Percentiles rank a stretch among this genome's conserved stretches.
phyloP scores from a whole-genome alignment of 2,329 filamentous ascomycete genomes.

The Epichloe elymi region DNA sequence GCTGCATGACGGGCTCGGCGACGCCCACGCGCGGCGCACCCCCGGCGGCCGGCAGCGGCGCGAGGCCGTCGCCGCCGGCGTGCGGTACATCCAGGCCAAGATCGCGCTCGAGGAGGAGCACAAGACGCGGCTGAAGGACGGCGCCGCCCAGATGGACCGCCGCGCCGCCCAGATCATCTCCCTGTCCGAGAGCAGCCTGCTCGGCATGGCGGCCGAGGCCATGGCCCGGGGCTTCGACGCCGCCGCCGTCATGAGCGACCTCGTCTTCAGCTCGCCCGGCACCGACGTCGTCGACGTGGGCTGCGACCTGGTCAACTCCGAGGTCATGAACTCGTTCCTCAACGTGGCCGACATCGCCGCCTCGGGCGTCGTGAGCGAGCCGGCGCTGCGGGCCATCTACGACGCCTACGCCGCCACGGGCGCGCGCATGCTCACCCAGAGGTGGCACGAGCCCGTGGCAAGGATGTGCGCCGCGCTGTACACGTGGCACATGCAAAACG shows the following conservation, averaged over 20 bases:
- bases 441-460: slow-evolving; percentile 19
- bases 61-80: slow-evolving; percentile 7
- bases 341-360: slow-evolving; percentile 9
- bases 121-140: not conserved
- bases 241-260: slow-evolving; percentile 10
- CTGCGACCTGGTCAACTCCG: slow-evolving; percentile 10
- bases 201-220: slow-evolving; percentile 11
- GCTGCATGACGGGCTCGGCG: slow-evolving; percentile 7
- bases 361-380: slow-evolving; percentile 10
- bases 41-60: slow-evolving; percentile 8
- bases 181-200: slow-evolving; percentile 11
- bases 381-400: slow-evolving; percentile 9
- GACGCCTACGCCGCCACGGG: slow-evolving; percentile 11
- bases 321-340: slow-evolving; percentile 12
- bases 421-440: slow-evolving; percentile 17
- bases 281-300: slow-evolving; percentile 12
- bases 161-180: slow-evolving; percentile 9
- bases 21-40: slow-evolving; percentile 8
- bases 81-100: slow-evolving; percentile 10
- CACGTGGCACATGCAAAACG: slow-evolving; percentile 20
- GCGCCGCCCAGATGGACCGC: slow-evolving; percentile 6
- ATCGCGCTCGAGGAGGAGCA: slow-evolving; percentile 7
- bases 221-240: slow-evolving; percentile 10
- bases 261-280: slow-evolving; percentile 11
- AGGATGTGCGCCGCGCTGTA: slow-evolving; percentile 19